Percentiles rank a stretch among this genome's conserved stretches.
Conservation (phyloP, 1,284 basidiomycete genomes). For the Cutaneotrichosporon sp. region DNA sequence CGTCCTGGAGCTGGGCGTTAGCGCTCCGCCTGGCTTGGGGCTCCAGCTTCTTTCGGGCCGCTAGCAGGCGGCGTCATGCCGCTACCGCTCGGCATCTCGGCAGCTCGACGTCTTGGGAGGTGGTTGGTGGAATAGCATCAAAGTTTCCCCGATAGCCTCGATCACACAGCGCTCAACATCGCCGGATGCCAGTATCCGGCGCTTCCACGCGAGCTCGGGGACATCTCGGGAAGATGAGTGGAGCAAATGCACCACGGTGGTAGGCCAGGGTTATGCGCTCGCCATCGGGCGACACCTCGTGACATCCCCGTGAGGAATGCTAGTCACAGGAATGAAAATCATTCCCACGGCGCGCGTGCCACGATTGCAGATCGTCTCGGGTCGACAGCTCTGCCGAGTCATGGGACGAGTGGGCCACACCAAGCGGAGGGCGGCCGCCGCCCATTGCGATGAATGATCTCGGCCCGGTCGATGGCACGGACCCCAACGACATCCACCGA, state of each 20-base stretch:
- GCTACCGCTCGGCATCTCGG: not conserved
- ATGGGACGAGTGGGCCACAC: not conserved
- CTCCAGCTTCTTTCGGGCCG: not conserved
- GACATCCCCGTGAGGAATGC: not conserved
- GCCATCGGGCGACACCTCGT: not conserved
- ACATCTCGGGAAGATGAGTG: not conserved
- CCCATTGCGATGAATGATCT: not conserved
- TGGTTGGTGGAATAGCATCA: not conserved
- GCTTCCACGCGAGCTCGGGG: not conserved
- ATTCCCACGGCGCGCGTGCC: not conserved
- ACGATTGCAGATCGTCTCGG: not conserved
- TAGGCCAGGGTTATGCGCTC: not conserved
- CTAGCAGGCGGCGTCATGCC: not conserved
- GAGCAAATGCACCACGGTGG: not conserved
- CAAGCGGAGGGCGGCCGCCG: not conserved
- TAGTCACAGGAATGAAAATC: not conserved
- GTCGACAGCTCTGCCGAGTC: not conserved
- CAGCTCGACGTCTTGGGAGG: not conserved
- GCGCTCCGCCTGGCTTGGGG: not conserved
- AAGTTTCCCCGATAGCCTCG: not conserved
- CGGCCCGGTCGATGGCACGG: not conserved
- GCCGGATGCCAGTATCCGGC: not conserved
- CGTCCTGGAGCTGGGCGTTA: conserved; percentile 77
- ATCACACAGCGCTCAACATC: not conserved
- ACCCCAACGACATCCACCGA: not conserved